Base-by-base conservation (phyloP, 2,329 filamentous ascomycete species). In the Penicillium sp. region DNA sequence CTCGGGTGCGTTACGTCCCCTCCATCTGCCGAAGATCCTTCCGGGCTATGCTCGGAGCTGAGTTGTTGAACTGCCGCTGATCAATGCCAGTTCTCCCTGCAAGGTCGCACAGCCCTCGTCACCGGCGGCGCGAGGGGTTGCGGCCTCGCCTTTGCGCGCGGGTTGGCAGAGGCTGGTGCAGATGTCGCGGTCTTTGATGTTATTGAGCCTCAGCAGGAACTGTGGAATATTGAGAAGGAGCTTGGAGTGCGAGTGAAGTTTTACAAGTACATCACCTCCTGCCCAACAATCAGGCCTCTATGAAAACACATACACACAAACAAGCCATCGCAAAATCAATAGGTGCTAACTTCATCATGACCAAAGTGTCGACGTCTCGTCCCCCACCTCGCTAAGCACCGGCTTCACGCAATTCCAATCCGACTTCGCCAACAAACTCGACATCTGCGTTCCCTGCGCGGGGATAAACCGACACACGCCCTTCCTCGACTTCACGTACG, bases 61-160 rank as follows among this genome's bases (percentile, higher is more conserved):
- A 21, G 21, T 21, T 21, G 21, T 21, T 2, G 21, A 21, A 21
- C 21, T 21, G 2, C 21, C 30, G 21, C 62, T 66, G 52, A 69
- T 26, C 9, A 2, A 21, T 21, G n/a, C 11, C 46, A 83, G 81
- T 84, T 85, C 64, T 83, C 81, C 0, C 71, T 85, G 5, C 76
- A 80, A 63, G 82, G 81, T 19, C 80, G 82, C 30, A 82, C 77
- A 4, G 80, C 78, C 23, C 63, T 83, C 31, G 75, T 83, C 5
- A 83, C 82, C 1, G 81, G 82, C 21, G 82, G 79, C n/a, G 78
- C 79, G 8, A 71, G 78, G 54, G 82, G 81, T 6, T 79, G 79
- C 54, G 82, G 82, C 1, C 73, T 83, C 3, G 76, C 78, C 7
- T 80, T 82, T 62, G 79, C 78, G 3, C 67, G 78, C 57, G 80